A percentile compares a stretch with the other conserved stretches of the same genome.
Conservation (phyloP, 805 yeast species). For the Schizosaccharomyces lindneri region DNA sequence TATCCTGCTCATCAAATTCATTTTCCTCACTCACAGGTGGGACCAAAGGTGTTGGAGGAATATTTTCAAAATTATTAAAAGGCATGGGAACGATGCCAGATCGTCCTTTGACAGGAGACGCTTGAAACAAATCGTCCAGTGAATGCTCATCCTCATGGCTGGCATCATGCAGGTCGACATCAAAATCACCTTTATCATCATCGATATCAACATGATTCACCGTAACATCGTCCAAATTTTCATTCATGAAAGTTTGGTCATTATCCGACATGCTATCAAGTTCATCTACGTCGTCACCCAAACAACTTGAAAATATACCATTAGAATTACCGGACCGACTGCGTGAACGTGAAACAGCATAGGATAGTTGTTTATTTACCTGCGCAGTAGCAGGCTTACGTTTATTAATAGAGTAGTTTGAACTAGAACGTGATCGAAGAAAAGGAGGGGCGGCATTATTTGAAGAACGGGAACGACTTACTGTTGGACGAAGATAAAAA, state of each 20-base stretch:
- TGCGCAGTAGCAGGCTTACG: not conserved
- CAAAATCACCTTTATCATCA: not conserved
- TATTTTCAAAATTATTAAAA: not conserved
- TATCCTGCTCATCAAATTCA: not conserved
- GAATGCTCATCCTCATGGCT: not conserved
- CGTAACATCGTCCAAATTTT: not conserved
- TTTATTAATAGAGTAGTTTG: not conserved
- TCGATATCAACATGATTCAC: not conserved
- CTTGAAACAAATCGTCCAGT: not conserved
- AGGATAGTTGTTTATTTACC: not conserved
- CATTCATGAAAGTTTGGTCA: not conserved
- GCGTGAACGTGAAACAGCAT: conserved; percentile 6
- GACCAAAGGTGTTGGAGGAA: not conserved
- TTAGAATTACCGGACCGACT: conserved; percentile 7
- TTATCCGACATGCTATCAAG: not conserved
- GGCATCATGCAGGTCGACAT: not conserved
- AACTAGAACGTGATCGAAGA: conserved; percentile 1
- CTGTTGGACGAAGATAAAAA: conserved; percentile 1
- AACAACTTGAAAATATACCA: not conserved
- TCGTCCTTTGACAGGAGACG: not conserved
- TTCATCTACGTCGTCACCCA: not conserved
- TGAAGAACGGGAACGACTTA: conserved; percentile 5
- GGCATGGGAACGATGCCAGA: not conserved
- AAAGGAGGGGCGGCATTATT: conserved; percentile 5
- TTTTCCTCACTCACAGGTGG: not conserved